Base-by-base conservation (phyloP, 2,329 filamentous ascomycete genomes). In the Cladosporium sp. region DNA sequence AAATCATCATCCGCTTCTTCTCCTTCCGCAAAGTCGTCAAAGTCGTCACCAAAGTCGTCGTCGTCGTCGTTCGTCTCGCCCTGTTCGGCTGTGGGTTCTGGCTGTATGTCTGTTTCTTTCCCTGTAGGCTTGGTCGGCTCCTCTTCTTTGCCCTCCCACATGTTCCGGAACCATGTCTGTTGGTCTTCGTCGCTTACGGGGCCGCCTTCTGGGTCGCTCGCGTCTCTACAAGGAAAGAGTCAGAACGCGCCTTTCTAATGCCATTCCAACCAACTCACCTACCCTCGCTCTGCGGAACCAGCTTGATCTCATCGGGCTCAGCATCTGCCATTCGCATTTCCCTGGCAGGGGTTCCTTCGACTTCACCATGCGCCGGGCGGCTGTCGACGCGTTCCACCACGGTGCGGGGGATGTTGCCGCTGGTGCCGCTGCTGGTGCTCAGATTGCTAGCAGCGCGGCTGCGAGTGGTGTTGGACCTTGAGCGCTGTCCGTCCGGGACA, bases 381-480 rank as follows among this genome's bases (percentile, higher is more conserved):
- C 76, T 71, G 24, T 84, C 80, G 43, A 85, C 72, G 64, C 80
- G 80, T 61, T 84, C 80, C 15, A 84, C 80, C 8, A 84, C 68
- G 5, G 79, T 83, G 57, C 73, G 77, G 15, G 82, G 82, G 32
- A 84, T 72, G 7, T 75, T 70, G 15, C 42, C 39, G 9, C 43
- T 17, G 5, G 74, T 71, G 42, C 74, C 78, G 29, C 75, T 76
- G 20, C 69, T 68, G 7, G 61, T 62, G 58, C 68, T 73, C 57
- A 74, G 66, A 56, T 57, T 57, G 30, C 61, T 65, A 18, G 59
- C 54, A 17, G 61, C 61, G 27, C 66, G 57, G 43, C 58, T 61
- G 34, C 61, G 53, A 43, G 58, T 64, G 7, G 73, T 74, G 44
- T 59, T 62, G 54, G 69, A 72, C 53, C 70, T 67, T 55, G 68